Conservation (phyloP, 306 rosid genomes). For the Quercus gilva region DNA sequence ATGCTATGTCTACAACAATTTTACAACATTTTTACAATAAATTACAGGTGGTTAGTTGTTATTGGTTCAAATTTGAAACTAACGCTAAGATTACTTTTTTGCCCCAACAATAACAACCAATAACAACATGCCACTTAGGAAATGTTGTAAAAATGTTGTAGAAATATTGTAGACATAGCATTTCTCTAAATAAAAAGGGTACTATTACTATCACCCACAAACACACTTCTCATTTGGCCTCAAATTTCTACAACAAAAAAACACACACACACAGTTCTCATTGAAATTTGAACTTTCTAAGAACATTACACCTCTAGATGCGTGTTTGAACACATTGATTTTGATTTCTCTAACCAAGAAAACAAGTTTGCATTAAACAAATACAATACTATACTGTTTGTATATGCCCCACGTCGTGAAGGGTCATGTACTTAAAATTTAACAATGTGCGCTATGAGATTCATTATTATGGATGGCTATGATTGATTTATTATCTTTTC, state of each 20-base stretch:
- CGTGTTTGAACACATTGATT: constrained; percentile 26
- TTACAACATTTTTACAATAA: too few species aligned
- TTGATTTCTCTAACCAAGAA: neutral
- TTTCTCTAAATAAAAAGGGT: neutral
- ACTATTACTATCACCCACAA: neutral
- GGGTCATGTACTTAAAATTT: constrained; percentile 11
- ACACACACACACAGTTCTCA: neutral
- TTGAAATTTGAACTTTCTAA: neutral
- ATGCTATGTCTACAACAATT: too few species aligned
- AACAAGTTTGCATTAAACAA: neutral
- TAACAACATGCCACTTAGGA: too few species aligned
- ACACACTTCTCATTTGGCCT: too few species aligned
- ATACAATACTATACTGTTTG: too few species aligned
- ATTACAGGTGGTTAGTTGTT: too few species aligned
- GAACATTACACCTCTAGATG: constrained; percentile 33
- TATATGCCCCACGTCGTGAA: constrained; percentile 17
- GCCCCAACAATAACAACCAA: too few species aligned
- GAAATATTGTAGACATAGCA: too few species aligned
- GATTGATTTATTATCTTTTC: neutral
- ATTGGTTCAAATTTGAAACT: too few species aligned
- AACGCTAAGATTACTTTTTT: too few species aligned
- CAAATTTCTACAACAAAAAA: too few species aligned
- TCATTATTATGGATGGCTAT: constrained; percentile 7
- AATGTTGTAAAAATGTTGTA: too few species aligned
- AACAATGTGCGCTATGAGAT: neutral